Evolutionary conservation across 768 basidiomycete species (phyloP), one percentile per base, ranked within the genome.

Genomic region (Austroboletus eburneus): DNA sequence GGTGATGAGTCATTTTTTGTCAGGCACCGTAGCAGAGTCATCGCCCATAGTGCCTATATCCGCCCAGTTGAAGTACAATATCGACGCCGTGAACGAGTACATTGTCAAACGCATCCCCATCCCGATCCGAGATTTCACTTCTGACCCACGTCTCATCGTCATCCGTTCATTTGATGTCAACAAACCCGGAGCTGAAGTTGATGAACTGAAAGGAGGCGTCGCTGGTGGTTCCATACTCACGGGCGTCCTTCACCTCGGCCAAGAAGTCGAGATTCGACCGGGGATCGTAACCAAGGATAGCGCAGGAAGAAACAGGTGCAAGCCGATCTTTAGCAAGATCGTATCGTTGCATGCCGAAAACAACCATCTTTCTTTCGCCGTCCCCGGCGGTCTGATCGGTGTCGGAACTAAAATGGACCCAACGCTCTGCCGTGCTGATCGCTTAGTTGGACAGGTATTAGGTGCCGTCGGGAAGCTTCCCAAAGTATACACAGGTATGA

Each of bases 91-190:
- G 40, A 96, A 95, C 71, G 94, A 97, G 61, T 97, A 96, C 73
- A 95, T 98, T 66, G 92, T 92, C 55, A 94, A 91, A 66, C 83
- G 88, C 42, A 97, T 99, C 58, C 92, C 96, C 16, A 88, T 98
- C 40, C 96, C 95, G 38, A 71, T 84, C 29, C 90, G 95, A 48
- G 89, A 98, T 74, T 99, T 98, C 69, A 77, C 82, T 27, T 85
- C 91, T 23, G 83, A 89, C 51, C 92, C 96, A 0, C 83, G 86
- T 27, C 84, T 99, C 55, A 98, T 98, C 64, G 94, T 98, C 65
- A 99, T 99, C 68, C 91, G 95, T 55, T 96, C 93, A 17, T 99
- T 98, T 71, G 96, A 99, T 66, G 95, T 99, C 66, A 99, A 99
- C 79, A 97, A 96, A 69, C 96, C 96, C 10, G 96, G 95, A 63